Conservation (phyloP, 2,329 filamentous ascomycete genomes). For the Aspergillus fischeri region DNA sequence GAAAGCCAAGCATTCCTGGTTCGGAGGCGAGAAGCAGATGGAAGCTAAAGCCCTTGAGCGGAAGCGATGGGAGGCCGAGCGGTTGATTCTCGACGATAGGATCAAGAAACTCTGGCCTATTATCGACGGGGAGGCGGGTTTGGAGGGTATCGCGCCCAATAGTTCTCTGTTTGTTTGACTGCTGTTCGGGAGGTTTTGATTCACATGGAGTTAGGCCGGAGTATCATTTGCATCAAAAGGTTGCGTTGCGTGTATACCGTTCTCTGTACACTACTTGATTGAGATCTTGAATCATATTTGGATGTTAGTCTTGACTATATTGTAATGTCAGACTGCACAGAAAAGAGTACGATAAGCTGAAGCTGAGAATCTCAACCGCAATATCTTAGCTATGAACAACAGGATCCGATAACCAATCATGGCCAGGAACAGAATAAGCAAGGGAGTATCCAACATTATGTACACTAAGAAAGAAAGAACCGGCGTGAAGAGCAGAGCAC, state of each 20-base stretch:
- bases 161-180: conserved; percentile 26
- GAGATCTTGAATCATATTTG: not conserved
- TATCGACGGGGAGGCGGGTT: conserved; percentile 27
- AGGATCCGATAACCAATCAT: not conserved
- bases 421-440: not conserved
- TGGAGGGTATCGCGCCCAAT: conserved; percentile 26
- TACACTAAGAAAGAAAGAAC: not conserved
- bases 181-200: not conserved
- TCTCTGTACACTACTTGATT: not conserved
- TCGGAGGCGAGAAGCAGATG: conserved; percentile 24
- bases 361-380: not conserved
- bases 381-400: not conserved
- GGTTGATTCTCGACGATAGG: conserved; percentile 35
- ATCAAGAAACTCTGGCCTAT: conserved; percentile 26
- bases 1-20: conserved; percentile 32
- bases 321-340: not conserved
- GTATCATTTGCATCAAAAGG: not conserved
- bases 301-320: not conserved
- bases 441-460: not conserved
- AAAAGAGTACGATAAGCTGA: not conserved
- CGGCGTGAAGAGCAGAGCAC: not conserved
- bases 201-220: conserved; percentile 2
- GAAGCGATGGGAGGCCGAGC: conserved; percentile 39
- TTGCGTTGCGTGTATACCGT: not conserved
- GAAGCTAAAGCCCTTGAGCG: conserved; percentile 27